Percentiles rank a stretch among this genome's conserved stretches.
These are phyloP conservation scores for Fennellomyces sp. DNA, from an alignment of 371 early-diverging fungal species.

Conservation along the genomic window DNA sequence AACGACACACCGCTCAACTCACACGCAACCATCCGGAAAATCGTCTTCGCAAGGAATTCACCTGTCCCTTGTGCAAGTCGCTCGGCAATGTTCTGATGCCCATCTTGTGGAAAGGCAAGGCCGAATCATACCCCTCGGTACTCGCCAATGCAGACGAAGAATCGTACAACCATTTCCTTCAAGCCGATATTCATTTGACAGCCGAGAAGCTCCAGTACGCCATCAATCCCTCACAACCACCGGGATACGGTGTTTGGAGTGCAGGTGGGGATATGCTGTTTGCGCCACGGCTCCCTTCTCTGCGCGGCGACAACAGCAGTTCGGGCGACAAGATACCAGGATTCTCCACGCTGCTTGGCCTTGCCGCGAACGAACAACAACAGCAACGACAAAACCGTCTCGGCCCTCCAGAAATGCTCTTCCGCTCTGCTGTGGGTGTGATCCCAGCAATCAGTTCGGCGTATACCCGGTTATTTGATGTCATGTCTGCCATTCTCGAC, in stretches of 20 bases:
- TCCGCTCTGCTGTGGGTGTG: slow-evolving; percentile 23
- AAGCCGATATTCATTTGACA: slow-evolving; percentile 23
- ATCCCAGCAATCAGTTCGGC: slow-evolving; percentile 48
- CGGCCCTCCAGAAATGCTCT: slow-evolving; percentile 36
- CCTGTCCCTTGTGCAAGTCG: slow-evolving; percentile 95
- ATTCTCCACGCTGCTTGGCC: slow-evolving; percentile 1
- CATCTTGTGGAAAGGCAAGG: slow-evolving; percentile 64
- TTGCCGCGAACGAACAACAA: slow-evolving; percentile 7
- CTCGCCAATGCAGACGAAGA: slow-evolving; percentile 36
- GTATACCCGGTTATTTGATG: slow-evolving; percentile 54
- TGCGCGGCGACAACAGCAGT: background rate
- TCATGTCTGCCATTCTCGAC: slow-evolving; percentile 51
- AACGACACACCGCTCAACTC: slow-evolving; percentile 78
- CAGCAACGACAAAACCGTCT: slow-evolving; percentile 17
- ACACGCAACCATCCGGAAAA: slow-evolving; percentile 89
- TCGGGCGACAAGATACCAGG: slow-evolving; percentile 7
- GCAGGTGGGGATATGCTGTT: slow-evolving; percentile 6
- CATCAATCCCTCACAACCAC: slow-evolving; percentile 15
- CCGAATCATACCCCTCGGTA: slow-evolving; percentile 57
- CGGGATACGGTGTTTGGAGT: slow-evolving; percentile 16
- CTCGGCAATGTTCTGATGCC: slow-evolving; percentile 87
- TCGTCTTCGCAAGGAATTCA: slow-evolving; percentile 77
- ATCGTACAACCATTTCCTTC: slow-evolving; percentile 38
- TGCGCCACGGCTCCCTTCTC: slow-evolving; percentile 11
- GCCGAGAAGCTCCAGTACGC: slow-evolving; percentile 29